Conservation (phyloP, 305 asterid species). For the Solanum hybrid region DNA sequence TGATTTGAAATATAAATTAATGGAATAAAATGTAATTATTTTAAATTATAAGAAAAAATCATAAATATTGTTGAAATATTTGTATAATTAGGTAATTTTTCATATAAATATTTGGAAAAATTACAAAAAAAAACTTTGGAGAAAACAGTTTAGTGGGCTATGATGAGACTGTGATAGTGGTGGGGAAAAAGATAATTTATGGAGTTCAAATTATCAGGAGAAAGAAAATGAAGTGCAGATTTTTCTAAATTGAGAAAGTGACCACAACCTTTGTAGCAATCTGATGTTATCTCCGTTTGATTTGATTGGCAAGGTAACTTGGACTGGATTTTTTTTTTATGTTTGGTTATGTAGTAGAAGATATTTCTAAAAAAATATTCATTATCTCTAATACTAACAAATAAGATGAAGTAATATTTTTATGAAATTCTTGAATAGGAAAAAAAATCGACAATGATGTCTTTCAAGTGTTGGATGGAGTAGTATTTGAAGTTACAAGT, state of each 20-base stretch:
- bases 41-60: background rate
- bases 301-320: background rate
- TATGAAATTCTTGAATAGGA: background rate
- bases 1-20: too few relatives aligned
- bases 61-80: too few relatives aligned
- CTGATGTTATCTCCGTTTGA: background rate
- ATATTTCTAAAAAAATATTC: background rate
- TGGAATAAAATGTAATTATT: too few relatives aligned
- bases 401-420: background rate
- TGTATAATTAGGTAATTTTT: too few relatives aligned
- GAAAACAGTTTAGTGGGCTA: background rate
- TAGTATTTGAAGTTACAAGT: background rate
- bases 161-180: slow-evolving; percentile 7
- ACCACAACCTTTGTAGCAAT: background rate
- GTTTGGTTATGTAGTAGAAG: background rate
- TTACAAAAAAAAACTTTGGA: background rate
- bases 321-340: background rate
- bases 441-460: background rate
- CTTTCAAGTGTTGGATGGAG: background rate
- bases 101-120: background rate
- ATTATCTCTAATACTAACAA: background rate
- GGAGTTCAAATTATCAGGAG: background rate
- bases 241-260: background rate
- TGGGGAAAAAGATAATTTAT: background rate
- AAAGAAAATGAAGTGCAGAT: background rate